Evolutionary conservation across 257 asterid species (phyloP), one percentile per base, ranked within the genome.

Genomic region (Prunella vulgaris): DNA sequence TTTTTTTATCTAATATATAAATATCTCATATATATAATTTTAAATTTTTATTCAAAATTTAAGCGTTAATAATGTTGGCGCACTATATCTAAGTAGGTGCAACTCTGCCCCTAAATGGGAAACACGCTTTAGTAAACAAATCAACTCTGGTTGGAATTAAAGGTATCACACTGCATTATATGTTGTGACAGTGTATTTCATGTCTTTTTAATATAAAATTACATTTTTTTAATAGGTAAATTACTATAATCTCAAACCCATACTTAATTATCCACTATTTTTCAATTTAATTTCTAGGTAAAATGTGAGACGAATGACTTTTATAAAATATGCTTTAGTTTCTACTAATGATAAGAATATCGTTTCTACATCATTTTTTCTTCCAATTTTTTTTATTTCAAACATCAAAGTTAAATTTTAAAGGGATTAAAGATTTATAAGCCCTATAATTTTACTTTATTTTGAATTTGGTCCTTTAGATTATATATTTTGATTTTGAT

Each of bases 121-220:
- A 49, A 66, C 72, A 66, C 12, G 21, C n/a, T 24, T 51, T 6
- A 21, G 42, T 68, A 21, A 68, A 35, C 48, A 22, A 68, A 68
- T 54, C 21, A 68, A 21, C 6, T 32, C 3, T 54, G 8, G 64
- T 54, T 68, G 64, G 64, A 54, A 68, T 54, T 54, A 32, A 68
- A 68, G 53, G n/a, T 14, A 68, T 21, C 63, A 25, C 30, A 30
- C 64, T 42, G 3, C 51, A 42, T 1, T 42, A 4, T 42, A 42
- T 13, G 4, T 42, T 42, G 51, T 42, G 51, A 42, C 14, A 9
- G 51, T 40, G 15, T 40, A 40, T 40, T 38, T 13, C n/a, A 13
- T 10, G n/a, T 40, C 49, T 25, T 25, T n/a, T 25, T 25, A 25
- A 25, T 25, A 25, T 25, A 25, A 25, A 40, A 2, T 13, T 10